These are phyloP conservation scores for Arachnomyces sp. DNA, from an alignment of 2,329 filamentous ascomycete genomes.

Conservation along the genomic window DNA sequence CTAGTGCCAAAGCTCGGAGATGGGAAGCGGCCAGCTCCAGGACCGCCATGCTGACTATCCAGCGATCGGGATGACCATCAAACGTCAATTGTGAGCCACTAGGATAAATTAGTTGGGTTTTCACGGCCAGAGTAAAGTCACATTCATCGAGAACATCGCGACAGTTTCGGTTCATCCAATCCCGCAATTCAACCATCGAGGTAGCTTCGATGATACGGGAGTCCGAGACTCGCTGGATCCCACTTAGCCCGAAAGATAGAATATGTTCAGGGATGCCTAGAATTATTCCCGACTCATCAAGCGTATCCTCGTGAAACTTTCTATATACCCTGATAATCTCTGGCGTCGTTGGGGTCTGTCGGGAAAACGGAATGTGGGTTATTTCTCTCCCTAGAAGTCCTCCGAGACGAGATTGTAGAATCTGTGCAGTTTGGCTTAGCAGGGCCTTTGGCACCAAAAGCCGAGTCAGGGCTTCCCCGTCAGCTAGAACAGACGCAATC, in stretches of 20 bases:
- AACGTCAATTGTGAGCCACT: slow-evolving; percentile 45
- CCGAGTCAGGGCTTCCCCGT: slow-evolving; percentile 44
- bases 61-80: slow-evolving; percentile 45
- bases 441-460: slow-evolving; percentile 56
- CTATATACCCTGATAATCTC: slow-evolving; percentile 30
- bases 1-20: slow-evolving; percentile 4
- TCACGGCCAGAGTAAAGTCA: slow-evolving; percentile 54
- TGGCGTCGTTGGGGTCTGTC: slow-evolving; percentile 33
- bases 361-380: slow-evolving; percentile 41
- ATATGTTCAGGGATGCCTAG: slow-evolving; percentile 56
- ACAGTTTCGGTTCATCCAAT: slow-evolving; percentile 36
- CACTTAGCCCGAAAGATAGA: slow-evolving; percentile 55
- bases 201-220: too few relatives aligned
- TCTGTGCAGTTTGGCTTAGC: slow-evolving; percentile 47
- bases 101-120: slow-evolving; percentile 57
- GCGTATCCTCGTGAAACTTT: slow-evolving; percentile 38
- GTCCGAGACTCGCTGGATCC: slow-evolving; percentile 23
- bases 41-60: slow-evolving; percentile 45
- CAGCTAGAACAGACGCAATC: slow-evolving; percentile 45
- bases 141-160: slow-evolving; percentile 58
- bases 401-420: slow-evolving; percentile 38
- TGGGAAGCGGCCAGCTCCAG: slow-evolving; percentile 9
- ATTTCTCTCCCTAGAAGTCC: slow-evolving; percentile 37
- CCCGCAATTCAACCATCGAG: slow-evolving; percentile 32
- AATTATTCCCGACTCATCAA: slow-evolving; percentile 44